phyloP scores from a whole-genome alignment of 2,329 filamentous ascomycete genomes.

The Colletotrichum lini region DNA sequence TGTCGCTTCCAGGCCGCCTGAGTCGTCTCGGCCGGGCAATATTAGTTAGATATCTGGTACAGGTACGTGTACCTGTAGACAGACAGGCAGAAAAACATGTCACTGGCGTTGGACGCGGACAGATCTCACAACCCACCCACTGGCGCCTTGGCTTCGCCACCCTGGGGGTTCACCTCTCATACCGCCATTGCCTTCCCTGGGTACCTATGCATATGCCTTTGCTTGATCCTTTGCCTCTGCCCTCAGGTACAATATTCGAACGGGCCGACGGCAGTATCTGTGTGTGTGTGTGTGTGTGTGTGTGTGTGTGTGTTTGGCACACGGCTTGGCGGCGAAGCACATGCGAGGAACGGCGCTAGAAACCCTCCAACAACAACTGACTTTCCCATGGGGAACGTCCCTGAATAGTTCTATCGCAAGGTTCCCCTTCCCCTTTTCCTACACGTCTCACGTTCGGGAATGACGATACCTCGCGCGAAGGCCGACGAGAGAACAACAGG shows the following conservation, averaged over 20 bases:
- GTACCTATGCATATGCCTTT: no score
- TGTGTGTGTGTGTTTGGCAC: background rate
- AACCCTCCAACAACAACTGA: slow-evolving; percentile 23
- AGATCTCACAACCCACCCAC: slow-evolving; percentile 13
- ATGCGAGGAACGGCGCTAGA: slow-evolving; percentile 22
- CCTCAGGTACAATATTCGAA: slow-evolving; percentile 6
- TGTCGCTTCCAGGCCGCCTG: slow-evolving; percentile 26
- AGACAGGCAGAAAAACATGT: background rate
- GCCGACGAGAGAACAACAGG: background rate
- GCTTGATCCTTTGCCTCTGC: background rate
- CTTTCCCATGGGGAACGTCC: slow-evolving; percentile 34
- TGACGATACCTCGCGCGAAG: slow-evolving; percentile 22
- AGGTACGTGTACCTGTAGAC: background rate
- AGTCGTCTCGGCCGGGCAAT: slow-evolving; percentile 26
- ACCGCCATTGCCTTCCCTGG: background rate
- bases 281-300: no score
- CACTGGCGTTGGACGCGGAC: slow-evolving; percentile 3
- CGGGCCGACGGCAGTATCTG: background rate
- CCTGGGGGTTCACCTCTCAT: background rate
- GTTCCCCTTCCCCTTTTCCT: background rate
- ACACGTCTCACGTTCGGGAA: background rate
- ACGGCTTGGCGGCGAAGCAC: slow-evolving; percentile 10
- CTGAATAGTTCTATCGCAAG: slow-evolving; percentile 2
- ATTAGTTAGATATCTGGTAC: background rate
- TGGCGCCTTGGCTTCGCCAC: slow-evolving; percentile 39